Evolutionary conservation across 768 basidiomycete species (phyloP).

Genomic region (Megacollybia marginata): DNA sequence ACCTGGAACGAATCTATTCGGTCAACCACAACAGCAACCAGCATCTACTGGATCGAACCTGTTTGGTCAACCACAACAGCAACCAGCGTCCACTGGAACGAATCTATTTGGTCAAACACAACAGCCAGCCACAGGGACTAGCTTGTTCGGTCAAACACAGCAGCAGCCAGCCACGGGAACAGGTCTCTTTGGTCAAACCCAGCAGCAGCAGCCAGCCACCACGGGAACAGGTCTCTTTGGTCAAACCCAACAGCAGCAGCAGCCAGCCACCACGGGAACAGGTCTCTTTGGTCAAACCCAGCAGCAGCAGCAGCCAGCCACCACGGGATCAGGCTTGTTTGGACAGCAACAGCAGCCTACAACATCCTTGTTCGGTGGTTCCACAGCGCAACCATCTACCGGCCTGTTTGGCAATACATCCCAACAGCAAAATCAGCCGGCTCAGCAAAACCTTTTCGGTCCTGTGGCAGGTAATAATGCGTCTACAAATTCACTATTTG

Average conservation of each 20-base stretch:
- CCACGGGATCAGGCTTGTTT: conserved; percentile 16
- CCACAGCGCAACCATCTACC: conserved; percentile 5
- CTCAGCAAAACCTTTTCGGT: conserved; percentile 22
- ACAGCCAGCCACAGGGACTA: conserved; percentile 11
- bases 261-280: conserved; percentile 14
- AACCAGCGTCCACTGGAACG: neutral
- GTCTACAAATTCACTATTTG: conserved; percentile 14
- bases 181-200: conserved; percentile 22
- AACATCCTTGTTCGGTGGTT: conserved; percentile 6
- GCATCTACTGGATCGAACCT: neutral
- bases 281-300: conserved; percentile 22
- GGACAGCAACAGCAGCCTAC: conserved; percentile 12
- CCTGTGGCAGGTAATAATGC: conserved; percentile 8
- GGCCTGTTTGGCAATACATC: conserved; percentile 21
- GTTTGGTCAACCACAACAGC: too few relatives aligned
- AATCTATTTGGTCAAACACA: conserved; percentile 1
- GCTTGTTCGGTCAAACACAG: conserved; percentile 18
- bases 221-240: conserved; percentile 11
- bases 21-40: conserved; percentile 1
- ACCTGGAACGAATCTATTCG: conserved; percentile 21
- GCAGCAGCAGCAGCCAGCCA: conserved; percentile 6
- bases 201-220: conserved; percentile 6
- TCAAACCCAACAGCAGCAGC: conserved; percentile 7
- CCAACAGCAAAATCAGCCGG: conserved; percentile 8
- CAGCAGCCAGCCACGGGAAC: conserved; percentile 12